Evolutionary conservation across 257 asterid genomes (phyloP), one percentile per base, ranked within the genome.

Genomic region (Plantago major): DNA sequence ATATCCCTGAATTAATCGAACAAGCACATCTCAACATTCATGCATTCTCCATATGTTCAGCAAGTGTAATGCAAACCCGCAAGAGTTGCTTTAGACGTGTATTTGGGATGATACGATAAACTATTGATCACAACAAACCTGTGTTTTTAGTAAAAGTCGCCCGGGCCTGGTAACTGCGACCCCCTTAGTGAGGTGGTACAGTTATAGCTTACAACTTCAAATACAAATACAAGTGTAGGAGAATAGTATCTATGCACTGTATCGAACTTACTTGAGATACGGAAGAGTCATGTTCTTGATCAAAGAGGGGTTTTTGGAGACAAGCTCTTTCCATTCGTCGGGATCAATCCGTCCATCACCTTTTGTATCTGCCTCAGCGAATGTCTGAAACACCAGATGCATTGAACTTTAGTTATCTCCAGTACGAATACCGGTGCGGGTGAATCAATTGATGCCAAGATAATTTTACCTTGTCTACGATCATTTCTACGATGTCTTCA

Each of bases 261-360:
- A 33, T 4, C 26, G 16, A 40, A 71, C 86, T 70, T 60, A 89
- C 99, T 84, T 86, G 55, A 92, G 80, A 74, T 81, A 74, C 9
- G 97, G 94, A 69, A 92, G 91, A 56, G 97, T 92, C 88, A 89
- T 85, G 71, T 89, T 92, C 82, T 79, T 86, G 56, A 85, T 71
- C 57, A 92, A 93, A 65, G 99, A 84, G 6, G 97, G 97, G 66
- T 83, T 72, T 75, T 72, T 89, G 2, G 83, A 78, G 19, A 82
- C 99, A 69, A 89, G 71, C n/a, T 86, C 82, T 65, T 79, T 74
- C 99, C 99, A 92, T 60, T 92, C 99, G 52, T 84, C 88, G 60
- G 58, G 63, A 76, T 92, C 99, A 55, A 92, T 89, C 82, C 74
- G 86, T 19, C 96, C 99, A 45, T 92, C 97, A 42, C 87, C 82